Evolutionary conservation across 2,329 filamentous ascomycete species (phyloP).

Genomic region (Orbilia javanica): DNA sequence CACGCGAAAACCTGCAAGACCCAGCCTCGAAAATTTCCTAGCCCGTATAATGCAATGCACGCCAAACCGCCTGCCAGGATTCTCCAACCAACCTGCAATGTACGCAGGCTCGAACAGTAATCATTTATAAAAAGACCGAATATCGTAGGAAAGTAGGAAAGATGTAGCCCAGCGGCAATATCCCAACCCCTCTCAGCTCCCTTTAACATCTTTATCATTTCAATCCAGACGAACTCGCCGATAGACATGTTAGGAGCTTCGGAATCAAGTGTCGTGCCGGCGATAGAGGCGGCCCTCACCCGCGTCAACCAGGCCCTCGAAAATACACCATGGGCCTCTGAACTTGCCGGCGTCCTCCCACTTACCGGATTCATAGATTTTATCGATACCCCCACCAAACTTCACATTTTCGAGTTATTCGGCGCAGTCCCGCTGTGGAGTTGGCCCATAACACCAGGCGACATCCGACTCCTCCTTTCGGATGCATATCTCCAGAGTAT

Average conservation of each 20-base stretch:
- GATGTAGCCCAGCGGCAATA: background rate
- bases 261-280: slow-evolving; percentile 17
- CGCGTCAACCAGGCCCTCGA: slow-evolving; percentile 31
- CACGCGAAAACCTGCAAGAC: background rate
- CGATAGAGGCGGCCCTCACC: slow-evolving; percentile 33
- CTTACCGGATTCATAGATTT: slow-evolving; percentile 52
- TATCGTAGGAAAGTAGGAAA: slow-evolving; percentile 14
- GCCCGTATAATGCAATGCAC: background rate
- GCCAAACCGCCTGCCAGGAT: background rate
- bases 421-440: slow-evolving; percentile 43
- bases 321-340: slow-evolving; percentile 27
- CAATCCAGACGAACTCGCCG: background rate
- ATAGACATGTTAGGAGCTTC: slow-evolving; percentile 11
- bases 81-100: slow-evolving; percentile 1
- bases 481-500: slow-evolving; percentile 43
- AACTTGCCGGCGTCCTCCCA: slow-evolving; percentile 41
- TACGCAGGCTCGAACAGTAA: background rate
- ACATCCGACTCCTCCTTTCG: slow-evolving; percentile 47
- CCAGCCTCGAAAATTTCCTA: background rate
- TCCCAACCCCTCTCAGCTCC: background rate
- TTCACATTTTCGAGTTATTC: slow-evolving; percentile 46
- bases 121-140: slow-evolving; percentile 13
- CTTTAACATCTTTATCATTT: background rate
- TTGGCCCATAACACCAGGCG: slow-evolving; percentile 42
- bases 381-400: slow-evolving; percentile 46